Evolutionary conservation across 331 rosid genomes (phyloP).

Genomic region (Quercus lobata): DNA sequence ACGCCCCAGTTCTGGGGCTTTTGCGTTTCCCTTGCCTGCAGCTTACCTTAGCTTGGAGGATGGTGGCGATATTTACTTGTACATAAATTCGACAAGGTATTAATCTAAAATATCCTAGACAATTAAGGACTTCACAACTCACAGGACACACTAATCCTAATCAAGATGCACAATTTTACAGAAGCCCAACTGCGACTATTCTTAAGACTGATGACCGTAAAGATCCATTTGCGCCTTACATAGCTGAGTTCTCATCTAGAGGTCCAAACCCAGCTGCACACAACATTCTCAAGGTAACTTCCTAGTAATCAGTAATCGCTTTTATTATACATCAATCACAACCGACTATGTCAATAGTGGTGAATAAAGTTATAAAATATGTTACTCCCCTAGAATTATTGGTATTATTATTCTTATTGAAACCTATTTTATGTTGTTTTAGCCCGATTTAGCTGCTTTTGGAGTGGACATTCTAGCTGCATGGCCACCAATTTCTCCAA

Average conservation of each 20-base stretch:
- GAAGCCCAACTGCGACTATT: constrained; percentile 31
- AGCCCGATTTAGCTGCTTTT: constrained; percentile 33
- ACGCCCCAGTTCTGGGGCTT: not conserved
- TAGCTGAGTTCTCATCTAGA: constrained; percentile 31
- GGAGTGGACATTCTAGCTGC: constrained; percentile 26
- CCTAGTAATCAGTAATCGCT: too few relatives aligned
- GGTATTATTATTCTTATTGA: not conserved
- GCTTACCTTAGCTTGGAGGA: constrained; percentile 1
- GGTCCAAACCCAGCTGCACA: constrained; percentile 34
- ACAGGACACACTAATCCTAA: not conserved
- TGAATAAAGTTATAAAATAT: too few relatives aligned
- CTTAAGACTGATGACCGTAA: constrained; percentile 14
- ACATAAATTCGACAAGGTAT: constrained; percentile 22
- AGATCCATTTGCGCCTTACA: constrained; percentile 12
- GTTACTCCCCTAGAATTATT: too few relatives aligned
- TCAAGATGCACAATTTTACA: not conserved
- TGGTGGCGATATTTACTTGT: not conserved
- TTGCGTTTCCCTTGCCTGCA: constrained; percentile 23
- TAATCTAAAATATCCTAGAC: not conserved
- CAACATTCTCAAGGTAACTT: constrained; percentile 33
- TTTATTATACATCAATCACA: too few relatives aligned
- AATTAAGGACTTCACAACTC: not conserved
- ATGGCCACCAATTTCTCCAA: constrained; percentile 25
- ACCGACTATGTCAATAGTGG: too few relatives aligned
- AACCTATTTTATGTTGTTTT: not conserved